phyloP scores from a whole-genome alignment of 2,329 filamentous ascomycete species.

The Epicoccum sorghinum region DNA sequence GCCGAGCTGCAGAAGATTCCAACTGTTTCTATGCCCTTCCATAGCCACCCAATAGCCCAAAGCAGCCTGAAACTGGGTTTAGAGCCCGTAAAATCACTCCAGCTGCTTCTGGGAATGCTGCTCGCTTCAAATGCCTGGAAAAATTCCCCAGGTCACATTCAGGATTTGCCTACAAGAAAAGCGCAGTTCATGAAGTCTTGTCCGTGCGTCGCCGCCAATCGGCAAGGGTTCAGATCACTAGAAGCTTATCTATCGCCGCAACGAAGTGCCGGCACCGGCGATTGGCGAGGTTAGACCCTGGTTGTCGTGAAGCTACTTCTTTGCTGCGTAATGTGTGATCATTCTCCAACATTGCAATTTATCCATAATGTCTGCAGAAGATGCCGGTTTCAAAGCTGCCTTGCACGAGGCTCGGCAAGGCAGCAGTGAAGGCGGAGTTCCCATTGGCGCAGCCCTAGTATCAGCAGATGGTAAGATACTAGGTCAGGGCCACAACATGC shows the following conservation, averaged over 20 bases:
- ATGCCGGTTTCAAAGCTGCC: constrained; percentile 61
- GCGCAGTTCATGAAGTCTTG: constrained; percentile 9
- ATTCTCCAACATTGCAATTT: not conserved
- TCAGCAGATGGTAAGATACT: constrained; percentile 71
- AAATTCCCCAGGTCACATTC: not conserved
- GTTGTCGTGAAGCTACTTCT: not conserved
- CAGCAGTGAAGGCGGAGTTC: constrained; percentile 63
- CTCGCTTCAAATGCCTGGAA: not conserved
- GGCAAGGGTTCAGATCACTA: constrained; percentile 13
- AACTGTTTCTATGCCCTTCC: constrained; percentile 44
- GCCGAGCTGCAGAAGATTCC: constrained; percentile 46
- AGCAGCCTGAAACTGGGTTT: constrained; percentile 16
- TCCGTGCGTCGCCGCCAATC: constrained; percentile 17
- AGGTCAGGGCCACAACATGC: constrained; percentile 76
- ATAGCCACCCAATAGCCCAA: constrained; percentile 38
- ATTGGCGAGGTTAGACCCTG: constrained; percentile 22
- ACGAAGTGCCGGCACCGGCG: constrained; percentile 1
- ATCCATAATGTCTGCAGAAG: constrained; percentile 33
- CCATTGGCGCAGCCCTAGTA: constrained; percentile 68
- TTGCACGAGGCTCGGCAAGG: constrained; percentile 63
- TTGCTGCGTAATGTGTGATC: not conserved
- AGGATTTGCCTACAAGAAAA: not conserved
- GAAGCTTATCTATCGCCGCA: constrained; percentile 30
- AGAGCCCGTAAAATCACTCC: constrained; percentile 19
- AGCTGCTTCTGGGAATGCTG: not conserved